These are phyloP conservation scores for Zanthoxylum bungeanum DNA, from an alignment of 345 rosid species.

Conservation along the genomic window DNA sequence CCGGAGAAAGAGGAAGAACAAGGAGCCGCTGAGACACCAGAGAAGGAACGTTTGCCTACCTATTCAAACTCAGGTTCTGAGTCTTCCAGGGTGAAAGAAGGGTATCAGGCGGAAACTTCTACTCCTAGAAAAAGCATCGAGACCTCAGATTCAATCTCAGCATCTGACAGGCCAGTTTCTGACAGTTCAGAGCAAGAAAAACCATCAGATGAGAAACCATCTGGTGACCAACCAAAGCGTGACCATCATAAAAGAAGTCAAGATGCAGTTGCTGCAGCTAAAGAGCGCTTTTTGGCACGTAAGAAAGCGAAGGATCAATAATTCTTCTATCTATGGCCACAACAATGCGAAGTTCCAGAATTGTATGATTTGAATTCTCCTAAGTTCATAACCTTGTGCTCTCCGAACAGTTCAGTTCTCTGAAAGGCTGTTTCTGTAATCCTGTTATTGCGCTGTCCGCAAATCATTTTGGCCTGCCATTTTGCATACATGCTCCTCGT, in stretches of 20 bases:
- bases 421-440: neutral
- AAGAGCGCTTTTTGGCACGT: constrained; percentile 71
- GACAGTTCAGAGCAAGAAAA: constrained; percentile 26
- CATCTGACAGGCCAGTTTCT: constrained; percentile 22
- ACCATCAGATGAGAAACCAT: constrained; percentile 28
- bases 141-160: constrained; percentile 27
- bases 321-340: neutral
- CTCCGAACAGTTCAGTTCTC: no score
- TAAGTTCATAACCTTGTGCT: no score
- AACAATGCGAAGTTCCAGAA: neutral
- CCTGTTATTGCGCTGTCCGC: neutral
- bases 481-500: neutral
- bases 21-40: constrained; percentile 15
- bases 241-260: constrained; percentile 64
- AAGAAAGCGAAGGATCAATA: constrained; percentile 61
- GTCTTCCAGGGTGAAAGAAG: constrained; percentile 25
- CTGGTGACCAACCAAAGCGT: constrained; percentile 32
- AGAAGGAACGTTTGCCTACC: constrained; percentile 18
- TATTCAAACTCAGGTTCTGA: constrained; percentile 19
- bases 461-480: neutral
- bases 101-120: constrained; percentile 24
- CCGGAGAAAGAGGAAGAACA: constrained; percentile 34
- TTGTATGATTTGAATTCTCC: neutral
- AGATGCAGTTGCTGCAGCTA: constrained; percentile 74
- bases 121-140: constrained; percentile 25